phyloP scores from a whole-genome alignment of 352 stramenopile genomes.

The Paralagenidium karlingii region DNA sequence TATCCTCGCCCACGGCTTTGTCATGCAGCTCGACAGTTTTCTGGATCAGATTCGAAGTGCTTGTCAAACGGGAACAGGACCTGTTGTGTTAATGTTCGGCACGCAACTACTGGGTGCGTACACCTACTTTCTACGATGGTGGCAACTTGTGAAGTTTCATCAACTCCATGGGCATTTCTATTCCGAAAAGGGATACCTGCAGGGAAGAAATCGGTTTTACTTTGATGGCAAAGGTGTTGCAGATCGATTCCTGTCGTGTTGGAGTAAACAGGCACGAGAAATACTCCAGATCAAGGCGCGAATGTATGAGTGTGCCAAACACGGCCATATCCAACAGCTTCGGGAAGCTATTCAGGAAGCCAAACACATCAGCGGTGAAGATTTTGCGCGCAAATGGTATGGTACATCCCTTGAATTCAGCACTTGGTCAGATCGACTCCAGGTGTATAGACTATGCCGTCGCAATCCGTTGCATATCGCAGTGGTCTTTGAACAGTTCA shows the following conservation, averaged over 20 bases:
- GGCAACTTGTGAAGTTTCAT: slow-evolving; percentile 72
- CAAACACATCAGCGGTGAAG: slow-evolving; percentile 30
- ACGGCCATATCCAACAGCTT: slow-evolving; percentile 40
- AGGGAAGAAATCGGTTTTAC: slow-evolving; percentile 44
- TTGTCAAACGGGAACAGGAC: slow-evolving; percentile 12
- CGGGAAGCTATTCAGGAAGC: slow-evolving; percentile 27
- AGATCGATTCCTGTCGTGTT: too few relatives aligned
- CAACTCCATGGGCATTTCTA: slow-evolving; percentile 65
- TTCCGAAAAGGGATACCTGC: slow-evolving; percentile 47
- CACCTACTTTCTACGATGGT: slow-evolving; percentile 51
- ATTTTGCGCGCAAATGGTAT: slow-evolving; percentile 63
- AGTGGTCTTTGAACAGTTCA: slow-evolving; percentile 51
- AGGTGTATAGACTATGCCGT: slow-evolving; percentile 16
- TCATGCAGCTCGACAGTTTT: slow-evolving; percentile 2
- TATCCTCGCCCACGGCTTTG: too few relatives aligned
- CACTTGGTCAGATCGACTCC: slow-evolving; percentile 9
- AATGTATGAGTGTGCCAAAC: slow-evolving; percentile 52
- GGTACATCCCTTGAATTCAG: too few relatives aligned
- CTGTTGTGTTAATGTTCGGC: slow-evolving; percentile 26
- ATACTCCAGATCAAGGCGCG: slow-evolving; percentile 33
- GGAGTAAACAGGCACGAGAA: too few relatives aligned
- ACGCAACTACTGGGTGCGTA: slow-evolving; percentile 34
- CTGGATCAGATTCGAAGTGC: slow-evolving; percentile 9
- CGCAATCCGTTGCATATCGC: slow-evolving; percentile 69
- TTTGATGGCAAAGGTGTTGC: too few relatives aligned